Evolutionary conservation across 176 grass and related monocot genomes (phyloP).

Genomic region (Alloteropsis semialata): DNA sequence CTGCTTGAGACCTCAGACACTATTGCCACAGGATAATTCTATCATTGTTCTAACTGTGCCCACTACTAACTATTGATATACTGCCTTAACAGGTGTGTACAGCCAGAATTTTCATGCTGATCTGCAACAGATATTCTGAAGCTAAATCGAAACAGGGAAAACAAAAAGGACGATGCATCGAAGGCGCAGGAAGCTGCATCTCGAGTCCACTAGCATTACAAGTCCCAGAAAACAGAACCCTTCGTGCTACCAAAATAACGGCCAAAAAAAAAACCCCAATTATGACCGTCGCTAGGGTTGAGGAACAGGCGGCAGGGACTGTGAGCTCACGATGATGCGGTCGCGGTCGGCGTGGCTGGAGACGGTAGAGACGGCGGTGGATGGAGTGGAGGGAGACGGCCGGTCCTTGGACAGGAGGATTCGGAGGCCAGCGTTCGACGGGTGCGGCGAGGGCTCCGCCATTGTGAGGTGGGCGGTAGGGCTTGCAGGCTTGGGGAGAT

Average conservation of each 20-base stretch:
- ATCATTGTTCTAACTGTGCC: not conserved
- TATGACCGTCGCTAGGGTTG: conserved; percentile 2
- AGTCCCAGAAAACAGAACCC: not conserved
- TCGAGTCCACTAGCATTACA: not conserved
- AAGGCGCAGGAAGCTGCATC: not conserved
- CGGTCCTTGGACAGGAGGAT: conserved; percentile 77
- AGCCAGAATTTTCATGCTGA: not conserved
- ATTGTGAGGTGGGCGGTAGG: not conserved
- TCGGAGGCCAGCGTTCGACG: conserved; percentile 51
- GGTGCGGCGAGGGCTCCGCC: conserved; percentile 47
- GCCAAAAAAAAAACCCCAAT: not conserved
- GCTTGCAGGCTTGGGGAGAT: not conserved
- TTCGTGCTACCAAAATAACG: not conserved
- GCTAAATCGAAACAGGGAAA: not conserved
- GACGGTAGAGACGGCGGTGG: not conserved
- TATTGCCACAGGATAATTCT: not conserved
- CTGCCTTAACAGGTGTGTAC: not conserved
- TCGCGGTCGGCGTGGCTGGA: conserved; percentile 87
- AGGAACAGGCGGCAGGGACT: not conserved
- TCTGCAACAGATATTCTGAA: not conserved
- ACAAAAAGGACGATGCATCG: not conserved
- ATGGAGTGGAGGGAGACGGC: not conserved
- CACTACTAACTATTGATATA: not conserved
- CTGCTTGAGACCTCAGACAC: not conserved
- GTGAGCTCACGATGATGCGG: conserved; percentile 67